Evolutionary conservation across 768 basidiomycete genomes (phyloP).

Genomic region (Leccinum pellstonianum): DNA sequence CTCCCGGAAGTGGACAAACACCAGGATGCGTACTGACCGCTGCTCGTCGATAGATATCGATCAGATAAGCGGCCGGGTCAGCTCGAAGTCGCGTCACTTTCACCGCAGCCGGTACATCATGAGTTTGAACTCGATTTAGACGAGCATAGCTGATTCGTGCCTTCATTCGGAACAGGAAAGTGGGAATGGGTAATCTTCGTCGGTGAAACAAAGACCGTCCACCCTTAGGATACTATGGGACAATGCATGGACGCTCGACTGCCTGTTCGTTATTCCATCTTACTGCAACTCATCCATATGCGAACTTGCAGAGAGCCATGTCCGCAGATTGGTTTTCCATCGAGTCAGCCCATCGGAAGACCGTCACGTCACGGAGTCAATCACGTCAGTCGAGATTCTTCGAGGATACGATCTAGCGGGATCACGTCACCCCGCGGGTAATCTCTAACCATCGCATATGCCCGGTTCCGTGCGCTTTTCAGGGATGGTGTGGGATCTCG

Average conservation of each 20-base stretch:
- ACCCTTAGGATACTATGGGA: background rate
- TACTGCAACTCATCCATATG: background rate
- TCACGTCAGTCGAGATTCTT: background rate
- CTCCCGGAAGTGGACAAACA: background rate
- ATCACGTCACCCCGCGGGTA: background rate
- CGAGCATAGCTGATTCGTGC: background rate
- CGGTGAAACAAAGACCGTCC: background rate
- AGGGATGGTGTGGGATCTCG: background rate
- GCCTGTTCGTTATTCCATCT: background rate
- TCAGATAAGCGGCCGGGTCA: background rate
- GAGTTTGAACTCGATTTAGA: background rate
- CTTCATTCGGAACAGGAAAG: background rate
- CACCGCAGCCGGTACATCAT: background rate
- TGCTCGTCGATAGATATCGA: background rate
- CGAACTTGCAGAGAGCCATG: background rate
- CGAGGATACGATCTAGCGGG: background rate
- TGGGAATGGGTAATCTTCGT: background rate
- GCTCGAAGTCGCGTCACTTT: background rate
- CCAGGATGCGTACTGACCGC: background rate
- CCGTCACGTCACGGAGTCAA: background rate
- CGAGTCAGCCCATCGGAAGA: too few species aligned
- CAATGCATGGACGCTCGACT: background rate
- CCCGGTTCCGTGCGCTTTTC: background rate
- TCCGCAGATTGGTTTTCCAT: background rate
- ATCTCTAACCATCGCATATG: background rate